phyloP scores from a whole-genome alignment of 75 land plant species.

The Pinus tabuliformis region DNA sequence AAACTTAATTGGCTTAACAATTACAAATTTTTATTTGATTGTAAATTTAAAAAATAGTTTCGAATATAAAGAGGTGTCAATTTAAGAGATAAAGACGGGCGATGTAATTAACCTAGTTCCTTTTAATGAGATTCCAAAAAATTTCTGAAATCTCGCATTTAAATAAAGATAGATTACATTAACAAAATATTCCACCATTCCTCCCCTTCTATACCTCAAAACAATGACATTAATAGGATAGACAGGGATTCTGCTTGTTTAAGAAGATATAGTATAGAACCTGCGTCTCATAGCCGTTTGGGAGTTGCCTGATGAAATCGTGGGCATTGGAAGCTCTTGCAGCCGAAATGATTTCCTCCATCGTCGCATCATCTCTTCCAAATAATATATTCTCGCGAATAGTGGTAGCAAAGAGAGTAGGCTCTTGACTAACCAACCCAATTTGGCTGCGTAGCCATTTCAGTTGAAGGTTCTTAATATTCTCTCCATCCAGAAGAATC shows the following conservation, averaged over 20 bases:
- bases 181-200: background rate
- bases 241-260: background rate
- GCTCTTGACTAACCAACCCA: constrained; percentile 26
- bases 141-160: background rate
- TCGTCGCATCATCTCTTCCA: constrained; percentile 21
- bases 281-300: constrained; percentile 19
- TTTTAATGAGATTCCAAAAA: no score
- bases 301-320: constrained; percentile 18
- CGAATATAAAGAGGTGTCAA: no score
- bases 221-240: background rate
- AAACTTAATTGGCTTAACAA: no score
- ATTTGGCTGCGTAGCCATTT: constrained; percentile 16
- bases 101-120: no score
- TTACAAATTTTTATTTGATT: no score
- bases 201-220: background rate
- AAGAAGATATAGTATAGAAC: background rate
- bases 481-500: constrained; percentile 14
- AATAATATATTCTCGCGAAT: constrained; percentile 17
- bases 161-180: background rate
- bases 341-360: constrained; percentile 14
- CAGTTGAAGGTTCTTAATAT: constrained; percentile 12
- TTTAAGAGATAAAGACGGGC: no score
- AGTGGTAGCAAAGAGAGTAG: constrained; percentile 21
- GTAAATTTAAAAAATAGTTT: no score
- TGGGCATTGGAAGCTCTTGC: constrained; percentile 21